These are phyloP conservation scores for Shiraia bambusicola DNA, from an alignment of 2,329 filamentous ascomycete species.

Conservation along the genomic window DNA sequence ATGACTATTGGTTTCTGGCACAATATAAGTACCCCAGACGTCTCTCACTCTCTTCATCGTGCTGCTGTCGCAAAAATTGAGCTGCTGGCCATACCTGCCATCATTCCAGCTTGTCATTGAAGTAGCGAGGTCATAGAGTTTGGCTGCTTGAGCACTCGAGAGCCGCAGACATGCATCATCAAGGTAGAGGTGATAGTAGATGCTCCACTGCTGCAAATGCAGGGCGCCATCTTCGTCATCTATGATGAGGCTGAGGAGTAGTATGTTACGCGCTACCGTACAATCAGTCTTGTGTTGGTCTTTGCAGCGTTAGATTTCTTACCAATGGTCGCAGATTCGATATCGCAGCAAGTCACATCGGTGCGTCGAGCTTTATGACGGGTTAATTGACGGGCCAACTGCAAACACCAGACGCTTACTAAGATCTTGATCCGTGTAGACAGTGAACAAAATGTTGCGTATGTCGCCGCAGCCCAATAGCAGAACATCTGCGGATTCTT, in stretches of 20 bases:
- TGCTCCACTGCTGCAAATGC: conserved; percentile 50
- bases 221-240: conserved; percentile 40
- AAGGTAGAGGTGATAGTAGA: conserved; percentile 59
- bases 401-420: no score
- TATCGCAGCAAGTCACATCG: conserved; percentile 59
- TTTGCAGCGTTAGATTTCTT: no score
- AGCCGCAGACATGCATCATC: conserved; percentile 40
- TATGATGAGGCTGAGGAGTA: conserved; percentile 55
- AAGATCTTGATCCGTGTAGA: conserved; percentile 6
- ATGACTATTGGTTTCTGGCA: background rate
- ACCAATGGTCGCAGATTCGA: conserved; percentile 52
- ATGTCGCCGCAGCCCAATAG: conserved; percentile 60
- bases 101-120: conserved; percentile 50
- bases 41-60: conserved; percentile 48
- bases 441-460: conserved; percentile 55
- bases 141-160: conserved; percentile 48
- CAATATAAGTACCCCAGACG: conserved; percentile 46
- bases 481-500: conserved; percentile 41
- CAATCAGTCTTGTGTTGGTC: no score
- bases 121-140: conserved; percentile 45
- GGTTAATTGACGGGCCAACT: no score
- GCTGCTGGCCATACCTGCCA: conserved; percentile 46
- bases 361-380: conserved; percentile 5
- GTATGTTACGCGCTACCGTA: conserved; percentile 59
- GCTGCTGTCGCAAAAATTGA: conserved; percentile 54